Evolutionary conservation across 2,329 filamentous ascomycete genomes (phyloP), one percentile per base, ranked within the genome.

Genomic region (Tolypocladium inflatum): DNA sequence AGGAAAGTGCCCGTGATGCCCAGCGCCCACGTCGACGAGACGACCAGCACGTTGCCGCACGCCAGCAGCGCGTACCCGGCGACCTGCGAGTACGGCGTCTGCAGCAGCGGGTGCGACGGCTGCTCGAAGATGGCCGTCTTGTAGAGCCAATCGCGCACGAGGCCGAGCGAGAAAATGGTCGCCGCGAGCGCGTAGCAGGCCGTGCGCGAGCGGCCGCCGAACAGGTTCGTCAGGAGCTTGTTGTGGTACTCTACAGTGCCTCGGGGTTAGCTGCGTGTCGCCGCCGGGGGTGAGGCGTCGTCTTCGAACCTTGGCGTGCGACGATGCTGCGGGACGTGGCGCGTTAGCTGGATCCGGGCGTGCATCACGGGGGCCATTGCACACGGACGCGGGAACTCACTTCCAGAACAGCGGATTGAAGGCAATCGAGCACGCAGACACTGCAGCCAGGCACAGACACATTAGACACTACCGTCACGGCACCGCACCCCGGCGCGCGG

Each of bases 391-490:
- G 41, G 41, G 11, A 56, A 82, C 90, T 80, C 81, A 96, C 92
- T 99, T 99, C 94, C 94, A 99, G 75, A 97, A 97, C n/a, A 94
- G 87, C 26, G 94, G 94, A 75, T 99, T 99, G 76, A 99, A 97
- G 54, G 87, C 82, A 75, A 99, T 96, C 56, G 89, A 83, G 58
- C 80, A 81, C 54, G 87, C 89, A 65, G 91, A 90, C 65, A 94
- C 92, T 96, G 59, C 43, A 15, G 23, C 41, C 52, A 54, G 51
- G 37, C 52, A 35, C 59, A 61, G 58, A 55, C 45, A 52, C 43
- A 30, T 50, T 23, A 33, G 54, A 8, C 39, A 37, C 45, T 17
- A 41, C 33, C 43, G 35, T 57, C 37, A 39, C 42, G 43, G 19
- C 30, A 52, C 10, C 48, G 30, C 30, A 37, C 30, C 19, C 17